Conservation (phyloP, 176 grass and related monocot genomes). For the Zizania latifolia region DNA sequence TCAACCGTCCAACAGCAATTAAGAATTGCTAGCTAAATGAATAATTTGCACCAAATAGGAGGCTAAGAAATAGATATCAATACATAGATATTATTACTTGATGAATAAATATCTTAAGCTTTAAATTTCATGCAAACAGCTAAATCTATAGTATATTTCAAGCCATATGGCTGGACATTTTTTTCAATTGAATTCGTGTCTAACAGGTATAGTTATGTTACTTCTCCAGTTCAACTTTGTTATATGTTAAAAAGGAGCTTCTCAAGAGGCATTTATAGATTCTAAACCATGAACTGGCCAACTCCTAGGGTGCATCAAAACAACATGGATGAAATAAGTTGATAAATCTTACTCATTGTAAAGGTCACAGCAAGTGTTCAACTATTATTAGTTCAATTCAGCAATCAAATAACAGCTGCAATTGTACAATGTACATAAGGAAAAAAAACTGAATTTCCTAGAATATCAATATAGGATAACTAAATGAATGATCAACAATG, state of each 20-base stretch:
- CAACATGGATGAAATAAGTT: slow-evolving; percentile 4
- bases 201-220: slow-evolving; percentile 1
- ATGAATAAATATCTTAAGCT: background rate
- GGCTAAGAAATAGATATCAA: no score
- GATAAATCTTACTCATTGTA: background rate
- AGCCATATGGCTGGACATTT: background rate
- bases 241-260: background rate
- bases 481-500: background rate
- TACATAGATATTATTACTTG: background rate
- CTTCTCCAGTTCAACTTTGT: background rate
- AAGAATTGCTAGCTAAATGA: no score
- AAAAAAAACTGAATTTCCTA: background rate
- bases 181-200: slow-evolving; percentile 2
- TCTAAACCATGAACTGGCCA: background rate
- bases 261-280: slow-evolving; percentile 2
- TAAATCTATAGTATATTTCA: background rate
- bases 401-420: background rate
- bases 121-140: background rate
- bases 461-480: background rate
- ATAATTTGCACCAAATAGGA: no score
- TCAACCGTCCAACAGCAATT: no score
- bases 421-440: background rate
- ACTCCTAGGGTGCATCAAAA: background rate
- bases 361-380: background rate
- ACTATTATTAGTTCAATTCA: background rate